phyloP scores from a whole-genome alignment of 2,329 filamentous ascomycete species.

The Monosporascus sp. region DNA sequence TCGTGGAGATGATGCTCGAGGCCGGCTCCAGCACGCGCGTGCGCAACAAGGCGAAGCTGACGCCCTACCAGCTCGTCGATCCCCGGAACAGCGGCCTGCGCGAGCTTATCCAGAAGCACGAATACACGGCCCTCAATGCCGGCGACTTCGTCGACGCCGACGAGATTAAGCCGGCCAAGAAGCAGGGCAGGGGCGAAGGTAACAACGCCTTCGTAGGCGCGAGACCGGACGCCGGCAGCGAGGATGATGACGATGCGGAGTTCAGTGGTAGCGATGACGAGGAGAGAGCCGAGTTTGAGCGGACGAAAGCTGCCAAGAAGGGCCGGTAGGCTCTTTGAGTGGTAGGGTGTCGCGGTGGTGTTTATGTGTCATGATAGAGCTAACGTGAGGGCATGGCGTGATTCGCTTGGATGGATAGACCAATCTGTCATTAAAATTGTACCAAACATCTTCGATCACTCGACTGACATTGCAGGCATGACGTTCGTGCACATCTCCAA shows the following conservation, averaged over 20 bases:
- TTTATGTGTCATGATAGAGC: too few species aligned
- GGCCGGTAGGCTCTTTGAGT: slow-evolving; percentile 15
- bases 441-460: too few species aligned
- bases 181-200: slow-evolving; percentile 13
- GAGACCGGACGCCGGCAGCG: slow-evolving; percentile 23
- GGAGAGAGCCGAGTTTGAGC: slow-evolving; percentile 57
- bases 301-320: slow-evolving; percentile 34
- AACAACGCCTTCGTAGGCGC: slow-evolving; percentile 14
- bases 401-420: too few species aligned
- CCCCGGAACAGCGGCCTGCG: slow-evolving; percentile 60
- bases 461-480: too few species aligned
- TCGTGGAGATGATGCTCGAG: slow-evolving; percentile 78
- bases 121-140: slow-evolving; percentile 57
- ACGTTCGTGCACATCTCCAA: too few species aligned
- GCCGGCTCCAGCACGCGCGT: slow-evolving; percentile 58
- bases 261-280: slow-evolving; percentile 62
- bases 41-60: slow-evolving; percentile 69
- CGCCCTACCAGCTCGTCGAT: slow-evolving; percentile 67
- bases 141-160: slow-evolving; percentile 49
- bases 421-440: too few species aligned
- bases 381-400: too few species aligned
- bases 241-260: slow-evolving; percentile 51
- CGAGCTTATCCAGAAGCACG: slow-evolving; percentile 62
- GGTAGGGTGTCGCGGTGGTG: too few species aligned
- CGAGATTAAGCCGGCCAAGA: slow-evolving; percentile 13